phyloP scores from a whole-genome alignment of 768 basidiomycete species.

The Rhodosporidiobolus odoratus region DNA sequence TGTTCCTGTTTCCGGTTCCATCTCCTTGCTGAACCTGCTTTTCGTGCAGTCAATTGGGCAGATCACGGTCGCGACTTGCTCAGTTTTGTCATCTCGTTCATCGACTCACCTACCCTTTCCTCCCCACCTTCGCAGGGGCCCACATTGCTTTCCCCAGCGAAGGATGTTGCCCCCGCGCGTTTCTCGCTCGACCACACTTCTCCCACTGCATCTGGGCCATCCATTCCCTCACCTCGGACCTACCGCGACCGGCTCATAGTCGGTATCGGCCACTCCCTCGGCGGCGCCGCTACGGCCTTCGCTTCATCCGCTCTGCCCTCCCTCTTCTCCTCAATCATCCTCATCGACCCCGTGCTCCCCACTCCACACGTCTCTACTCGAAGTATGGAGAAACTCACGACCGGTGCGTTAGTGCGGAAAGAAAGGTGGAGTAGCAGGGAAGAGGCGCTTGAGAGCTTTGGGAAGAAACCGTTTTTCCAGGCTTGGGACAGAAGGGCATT shows the following conservation, averaged over 20 bases:
- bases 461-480: slow-evolving; percentile 60
- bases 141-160: background rate
- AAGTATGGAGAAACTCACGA: slow-evolving; percentile 28
- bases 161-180: background rate
- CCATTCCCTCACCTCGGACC: background rate
- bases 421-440: slow-evolving; percentile 64
- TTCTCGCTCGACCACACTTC: slow-evolving; percentile 14
- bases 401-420: slow-evolving; percentile 58
- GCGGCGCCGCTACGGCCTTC: slow-evolving; percentile 69
- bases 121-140: background rate
- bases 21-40: background rate
- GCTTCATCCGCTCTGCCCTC: slow-evolving; percentile 49
- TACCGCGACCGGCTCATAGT: slow-evolving; percentile 49
- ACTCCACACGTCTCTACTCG: slow-evolving; percentile 31
- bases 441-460: slow-evolving; percentile 57
- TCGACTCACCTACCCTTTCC: slow-evolving; percentile 43
- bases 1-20: background rate
- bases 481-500: slow-evolving; percentile 42
- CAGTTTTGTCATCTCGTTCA: slow-evolving; percentile 65
- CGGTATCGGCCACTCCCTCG: slow-evolving; percentile 75
- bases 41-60: slow-evolving; percentile 62
- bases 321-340: slow-evolving; percentile 65
- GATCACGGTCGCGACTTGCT: slow-evolving; percentile 72
- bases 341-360: slow-evolving; percentile 71
- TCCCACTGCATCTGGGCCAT: background rate